A percentile compares a stretch with the other conserved stretches of the same genome.
Conservation (phyloP, 345 rosid genomes). For the Clausena lansium region DNA sequence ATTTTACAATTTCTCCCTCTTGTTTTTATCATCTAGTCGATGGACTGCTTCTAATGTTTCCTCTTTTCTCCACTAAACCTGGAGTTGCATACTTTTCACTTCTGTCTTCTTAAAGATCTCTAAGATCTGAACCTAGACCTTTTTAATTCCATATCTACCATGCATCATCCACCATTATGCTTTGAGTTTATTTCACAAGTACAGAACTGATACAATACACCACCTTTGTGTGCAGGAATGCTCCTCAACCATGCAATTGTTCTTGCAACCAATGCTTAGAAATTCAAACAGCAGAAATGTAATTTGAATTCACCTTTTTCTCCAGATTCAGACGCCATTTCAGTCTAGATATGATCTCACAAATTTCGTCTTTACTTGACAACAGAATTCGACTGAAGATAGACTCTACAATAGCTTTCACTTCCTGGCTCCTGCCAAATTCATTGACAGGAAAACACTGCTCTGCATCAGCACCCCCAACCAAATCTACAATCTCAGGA, state of each 20-base stretch:
- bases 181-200: neutral
- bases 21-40: neutral
- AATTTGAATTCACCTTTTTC: slow-evolving; percentile 26
- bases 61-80: neutral
- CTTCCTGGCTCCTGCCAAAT: slow-evolving; percentile 17
- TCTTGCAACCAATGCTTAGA: neutral
- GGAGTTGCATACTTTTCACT: neutral
- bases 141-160: neutral
- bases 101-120: neutral
- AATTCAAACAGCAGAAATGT: neutral
- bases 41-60: neutral
- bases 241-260: neutral
- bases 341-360: slow-evolving; percentile 24
- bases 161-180: neutral
- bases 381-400: slow-evolving; percentile 34
- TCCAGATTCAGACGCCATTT: slow-evolving; percentile 30
- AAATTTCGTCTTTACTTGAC: slow-evolving; percentile 28
- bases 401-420: slow-evolving; percentile 29
- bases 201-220: neutral
- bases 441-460: slow-evolving; percentile 9
- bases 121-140: neutral
- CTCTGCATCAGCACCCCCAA: slow-evolving; percentile 23
- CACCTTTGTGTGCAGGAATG: neutral
- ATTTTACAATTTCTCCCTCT: neutral
- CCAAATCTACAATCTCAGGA: slow-evolving; percentile 36